phyloP scores from a whole-genome alignment of 495 filamentous ascomycete species.

The Aspergillus cavernicola region DNA sequence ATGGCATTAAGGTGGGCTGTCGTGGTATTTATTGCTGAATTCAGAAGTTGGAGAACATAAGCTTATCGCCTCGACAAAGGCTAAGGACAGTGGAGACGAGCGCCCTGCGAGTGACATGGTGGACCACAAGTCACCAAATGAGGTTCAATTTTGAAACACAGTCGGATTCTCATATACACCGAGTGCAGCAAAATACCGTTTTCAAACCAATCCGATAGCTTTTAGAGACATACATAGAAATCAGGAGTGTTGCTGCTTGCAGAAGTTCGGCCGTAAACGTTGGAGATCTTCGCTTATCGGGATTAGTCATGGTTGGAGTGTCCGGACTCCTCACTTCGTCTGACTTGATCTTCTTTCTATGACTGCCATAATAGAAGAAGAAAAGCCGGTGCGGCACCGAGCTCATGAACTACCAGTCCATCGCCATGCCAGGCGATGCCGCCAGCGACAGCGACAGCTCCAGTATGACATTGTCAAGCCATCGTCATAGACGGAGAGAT shows the following conservation, averaged over 20 bases:
- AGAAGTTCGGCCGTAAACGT: too few species aligned
- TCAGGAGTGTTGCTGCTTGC: too few species aligned
- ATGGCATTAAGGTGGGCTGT: neutral
- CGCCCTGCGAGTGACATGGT: conserved; percentile 2
- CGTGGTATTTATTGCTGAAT: neutral
- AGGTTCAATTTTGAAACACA: too few species aligned
- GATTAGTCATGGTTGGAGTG: neutral
- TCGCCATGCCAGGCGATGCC: conserved; percentile 32
- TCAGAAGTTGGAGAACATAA: neutral
- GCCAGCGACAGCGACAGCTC: conserved; percentile 10
- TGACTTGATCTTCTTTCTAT: neutral
- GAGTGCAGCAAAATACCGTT: too few species aligned
- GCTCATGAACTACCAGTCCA: conserved; percentile 39
- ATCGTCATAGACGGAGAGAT: conserved; percentile 1
- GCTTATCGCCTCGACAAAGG: too few species aligned
- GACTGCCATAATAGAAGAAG: neutral
- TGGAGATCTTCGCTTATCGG: neutral
- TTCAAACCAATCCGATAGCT: neutral
- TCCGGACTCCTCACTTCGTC: neutral
- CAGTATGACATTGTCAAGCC: conserved; percentile 10
- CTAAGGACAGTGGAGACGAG: neutral
- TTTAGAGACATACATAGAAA: too few species aligned
- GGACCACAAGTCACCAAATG: too few species aligned
- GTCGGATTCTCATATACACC: too few species aligned
- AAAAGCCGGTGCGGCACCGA: neutral